These are phyloP conservation scores for Pyrenula massariospora DNA, from an alignment of 495 filamentous ascomycete genomes.

Conservation along the genomic window DNA sequence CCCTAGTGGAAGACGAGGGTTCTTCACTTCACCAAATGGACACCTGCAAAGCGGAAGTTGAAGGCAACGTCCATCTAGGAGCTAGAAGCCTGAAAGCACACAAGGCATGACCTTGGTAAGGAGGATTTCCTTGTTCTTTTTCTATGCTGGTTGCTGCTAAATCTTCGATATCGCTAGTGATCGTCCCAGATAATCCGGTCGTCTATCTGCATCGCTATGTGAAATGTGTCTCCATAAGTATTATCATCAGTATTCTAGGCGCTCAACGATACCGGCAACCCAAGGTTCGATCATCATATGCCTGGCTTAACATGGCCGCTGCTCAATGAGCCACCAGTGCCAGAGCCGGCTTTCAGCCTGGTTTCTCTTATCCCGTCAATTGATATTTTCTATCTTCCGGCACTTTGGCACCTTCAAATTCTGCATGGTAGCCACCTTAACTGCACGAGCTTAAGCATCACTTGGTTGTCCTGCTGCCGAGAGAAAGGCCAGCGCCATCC, in stretches of 20 bases:
- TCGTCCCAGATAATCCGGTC: background rate
- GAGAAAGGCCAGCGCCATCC: background rate
- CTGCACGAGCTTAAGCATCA: too few species aligned
- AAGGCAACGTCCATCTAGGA: too few species aligned
- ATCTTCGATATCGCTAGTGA: background rate
- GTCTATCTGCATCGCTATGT: background rate
- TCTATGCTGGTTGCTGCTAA: background rate
- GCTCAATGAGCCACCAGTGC: background rate
- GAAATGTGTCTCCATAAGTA: background rate
- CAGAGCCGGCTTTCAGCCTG: background rate
- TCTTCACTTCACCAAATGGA: too few species aligned
- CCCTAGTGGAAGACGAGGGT: too few species aligned
- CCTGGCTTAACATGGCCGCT: background rate
- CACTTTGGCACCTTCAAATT: background rate
- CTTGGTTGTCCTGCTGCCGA: too few species aligned
- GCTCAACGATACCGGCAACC: background rate
- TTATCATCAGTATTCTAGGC: background rate
- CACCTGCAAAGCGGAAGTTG: too few species aligned
- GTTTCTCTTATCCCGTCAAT: background rate
- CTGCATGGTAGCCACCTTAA: background rate
- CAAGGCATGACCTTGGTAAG: background rate
- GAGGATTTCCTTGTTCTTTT: background rate
- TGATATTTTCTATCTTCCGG: background rate
- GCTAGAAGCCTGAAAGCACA: background rate
- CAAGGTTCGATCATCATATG: background rate